These are phyloP conservation scores for Sarcodon sp. DNA, from an alignment of 768 basidiomycete genomes.

Conservation along the genomic window DNA sequence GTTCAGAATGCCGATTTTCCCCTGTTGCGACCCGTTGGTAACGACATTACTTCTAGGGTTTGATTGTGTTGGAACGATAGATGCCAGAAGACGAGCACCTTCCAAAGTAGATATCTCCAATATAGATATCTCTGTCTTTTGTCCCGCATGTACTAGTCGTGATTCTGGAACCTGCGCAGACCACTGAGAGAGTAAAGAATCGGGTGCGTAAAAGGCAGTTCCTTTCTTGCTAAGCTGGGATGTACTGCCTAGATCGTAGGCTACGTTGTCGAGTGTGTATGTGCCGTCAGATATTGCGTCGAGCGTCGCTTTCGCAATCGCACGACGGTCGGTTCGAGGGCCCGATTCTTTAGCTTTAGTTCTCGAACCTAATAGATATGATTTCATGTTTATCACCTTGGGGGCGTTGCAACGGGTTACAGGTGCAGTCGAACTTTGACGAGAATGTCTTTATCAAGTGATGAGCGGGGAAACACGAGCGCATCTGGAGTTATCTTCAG, in stretches of 20 bases:
- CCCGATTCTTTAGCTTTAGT: background rate
- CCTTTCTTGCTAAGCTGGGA: constrained; percentile 18
- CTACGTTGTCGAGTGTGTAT: constrained; percentile 16
- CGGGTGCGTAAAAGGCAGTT: constrained; percentile 41
- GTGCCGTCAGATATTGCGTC: constrained; percentile 33
- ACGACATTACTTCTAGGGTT: background rate
- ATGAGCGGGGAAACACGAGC: too few relatives aligned
- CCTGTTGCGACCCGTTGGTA: background rate
- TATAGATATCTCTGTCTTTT: constrained; percentile 27
- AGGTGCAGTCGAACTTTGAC: too few relatives aligned
- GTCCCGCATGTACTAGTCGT: background rate
- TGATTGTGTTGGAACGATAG: constrained; percentile 7
- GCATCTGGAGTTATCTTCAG: too few relatives aligned
- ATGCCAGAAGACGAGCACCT: constrained; percentile 33
- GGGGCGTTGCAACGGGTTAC: too few relatives aligned
- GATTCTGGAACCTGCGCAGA: constrained; percentile 5
- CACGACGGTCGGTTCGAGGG: constrained; percentile 3
- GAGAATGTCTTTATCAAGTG: too few relatives aligned
- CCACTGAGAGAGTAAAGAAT: constrained; percentile 38
- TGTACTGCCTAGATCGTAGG: constrained; percentile 16
- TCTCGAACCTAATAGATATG: background rate
- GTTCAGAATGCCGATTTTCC: constrained; percentile 51
- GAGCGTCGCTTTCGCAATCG: constrained; percentile 39
- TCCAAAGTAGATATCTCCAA: constrained; percentile 53
- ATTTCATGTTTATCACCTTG: too few relatives aligned